Percentiles rank a stretch among this genome's conserved stretches.
Conservation (phyloP, 768 basidiomycete species). For the Termitomyces sp. region DNA sequence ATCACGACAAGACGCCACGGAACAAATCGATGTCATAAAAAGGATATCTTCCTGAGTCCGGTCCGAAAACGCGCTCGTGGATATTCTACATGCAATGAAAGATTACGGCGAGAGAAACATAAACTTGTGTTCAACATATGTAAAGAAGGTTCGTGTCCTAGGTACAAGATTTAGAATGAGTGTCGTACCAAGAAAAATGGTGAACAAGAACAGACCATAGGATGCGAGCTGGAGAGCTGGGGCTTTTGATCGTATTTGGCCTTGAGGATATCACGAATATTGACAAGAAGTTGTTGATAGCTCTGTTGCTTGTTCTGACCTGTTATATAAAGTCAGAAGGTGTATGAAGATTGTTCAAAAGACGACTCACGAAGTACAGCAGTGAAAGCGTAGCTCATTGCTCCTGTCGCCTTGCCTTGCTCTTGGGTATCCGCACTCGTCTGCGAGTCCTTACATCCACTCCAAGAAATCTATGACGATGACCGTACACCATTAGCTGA, state of each 20-base stretch:
- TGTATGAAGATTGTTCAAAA: background rate
- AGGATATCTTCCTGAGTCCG: background rate
- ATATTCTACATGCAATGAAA: background rate
- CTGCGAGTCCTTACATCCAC: conserved; percentile 76
- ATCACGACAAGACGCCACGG: background rate
- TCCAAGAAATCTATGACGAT: conserved; percentile 68
- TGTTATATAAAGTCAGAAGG: conserved; percentile 24
- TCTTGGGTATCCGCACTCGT: conserved; percentile 78
- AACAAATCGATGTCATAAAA: background rate
- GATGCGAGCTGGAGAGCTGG: conserved; percentile 33
- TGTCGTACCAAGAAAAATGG: background rate
- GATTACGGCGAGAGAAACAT: background rate
- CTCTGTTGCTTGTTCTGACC: conserved; percentile 36
- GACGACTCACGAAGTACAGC: conserved; percentile 38
- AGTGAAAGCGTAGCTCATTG: conserved; percentile 75
- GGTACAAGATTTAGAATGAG: background rate
- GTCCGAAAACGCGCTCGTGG: background rate
- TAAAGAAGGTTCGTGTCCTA: conserved; percentile 35
- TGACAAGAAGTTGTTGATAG: conserved; percentile 36
- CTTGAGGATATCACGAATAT: conserved; percentile 32
- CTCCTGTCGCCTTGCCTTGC: conserved; percentile 62
- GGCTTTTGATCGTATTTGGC: conserved; percentile 39
- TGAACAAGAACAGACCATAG: conserved; percentile 29
- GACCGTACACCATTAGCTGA: background rate
- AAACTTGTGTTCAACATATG: conserved; percentile 22